Evolutionary conservation across 139 green algal species (phyloP).

Genomic region (Haematococcus sp.): DNA sequence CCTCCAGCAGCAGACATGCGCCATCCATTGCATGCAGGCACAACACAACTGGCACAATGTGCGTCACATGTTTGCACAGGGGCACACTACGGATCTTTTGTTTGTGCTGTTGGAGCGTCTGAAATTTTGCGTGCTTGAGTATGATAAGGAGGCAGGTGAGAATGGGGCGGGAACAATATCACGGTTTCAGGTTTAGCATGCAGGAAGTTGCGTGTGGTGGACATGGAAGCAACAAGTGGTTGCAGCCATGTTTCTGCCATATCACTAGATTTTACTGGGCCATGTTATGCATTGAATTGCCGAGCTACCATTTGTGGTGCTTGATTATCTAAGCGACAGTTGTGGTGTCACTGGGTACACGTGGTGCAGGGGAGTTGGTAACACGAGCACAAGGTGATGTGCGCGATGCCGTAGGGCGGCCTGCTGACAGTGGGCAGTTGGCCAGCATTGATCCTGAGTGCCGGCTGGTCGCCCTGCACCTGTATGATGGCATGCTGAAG

Average conservation of each 20-base stretch:
- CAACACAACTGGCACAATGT: background rate
- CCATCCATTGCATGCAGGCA: too few species aligned
- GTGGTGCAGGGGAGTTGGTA: conserved; percentile 67
- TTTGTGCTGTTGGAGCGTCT: conserved; percentile 92
- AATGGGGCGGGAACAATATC: too few species aligned
- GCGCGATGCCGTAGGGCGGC: conserved; percentile 76
- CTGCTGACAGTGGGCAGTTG: conserved; percentile 80
- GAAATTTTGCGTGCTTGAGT: conserved; percentile 90
- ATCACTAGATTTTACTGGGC: background rate
- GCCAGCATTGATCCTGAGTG: conserved; percentile 79
- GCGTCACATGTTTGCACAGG: conserved; percentile 33
- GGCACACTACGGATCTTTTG: conserved; percentile 73
- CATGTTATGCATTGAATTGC: background rate
- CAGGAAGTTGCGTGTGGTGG: too few species aligned
- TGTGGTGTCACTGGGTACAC: too few species aligned
- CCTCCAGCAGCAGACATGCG: too few species aligned
- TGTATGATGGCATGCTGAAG: conserved; percentile 97
- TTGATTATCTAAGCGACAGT: too few species aligned
- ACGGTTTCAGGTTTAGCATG: too few species aligned
- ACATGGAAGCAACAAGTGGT: too few species aligned
- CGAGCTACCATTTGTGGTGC: too few species aligned
- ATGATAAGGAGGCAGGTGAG: conserved; percentile 55
- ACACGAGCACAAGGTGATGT: conserved; percentile 85
- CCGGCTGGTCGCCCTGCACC: conserved; percentile 83
- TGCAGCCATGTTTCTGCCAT: too few species aligned